Percentiles rank a stretch among this genome's conserved stretches.
Conservation (phyloP, 805 yeast species). For the Candida nemodendra region DNA sequence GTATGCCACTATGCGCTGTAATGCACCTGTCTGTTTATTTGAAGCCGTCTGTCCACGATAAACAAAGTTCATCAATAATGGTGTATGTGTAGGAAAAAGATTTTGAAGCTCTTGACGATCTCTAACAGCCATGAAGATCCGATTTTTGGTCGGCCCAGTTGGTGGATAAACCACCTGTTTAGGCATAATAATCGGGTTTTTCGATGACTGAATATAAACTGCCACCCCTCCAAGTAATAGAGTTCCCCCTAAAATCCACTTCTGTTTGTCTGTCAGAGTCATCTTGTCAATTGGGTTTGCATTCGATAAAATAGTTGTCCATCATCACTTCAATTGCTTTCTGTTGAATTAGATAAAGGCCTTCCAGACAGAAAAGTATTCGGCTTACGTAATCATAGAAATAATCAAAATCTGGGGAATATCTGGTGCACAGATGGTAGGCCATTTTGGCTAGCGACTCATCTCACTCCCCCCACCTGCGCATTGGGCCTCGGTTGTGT, state of each 20-base stretch:
- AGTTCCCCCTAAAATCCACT: conserved; percentile 31
- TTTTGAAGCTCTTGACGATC: conserved; percentile 59
- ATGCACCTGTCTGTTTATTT: conserved; percentile 59
- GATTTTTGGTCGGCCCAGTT: conserved; percentile 28
- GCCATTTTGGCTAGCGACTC: no score
- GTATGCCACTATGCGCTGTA: conserved; percentile 50
- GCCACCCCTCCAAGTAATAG: conserved; percentile 26
- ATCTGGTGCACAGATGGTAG: no score
- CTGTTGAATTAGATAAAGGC: no score
- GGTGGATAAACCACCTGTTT: conserved; percentile 38
- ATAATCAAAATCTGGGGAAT: no score
- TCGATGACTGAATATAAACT: conserved; percentile 26
- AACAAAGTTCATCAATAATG: conserved; percentile 71
- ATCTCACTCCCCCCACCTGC: no score
- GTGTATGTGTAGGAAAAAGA: conserved; percentile 50
- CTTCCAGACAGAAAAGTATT: no score
- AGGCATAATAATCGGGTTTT: conserved; percentile 30
- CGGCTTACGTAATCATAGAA: no score
- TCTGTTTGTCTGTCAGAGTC: conserved; percentile 28
- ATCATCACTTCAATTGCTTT: no score
- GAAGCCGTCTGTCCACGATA: conserved; percentile 60
- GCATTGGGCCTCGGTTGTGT: no score
- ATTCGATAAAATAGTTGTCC: no score
- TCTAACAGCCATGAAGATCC: conserved; percentile 53
- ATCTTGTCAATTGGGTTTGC: background rate